phyloP scores from a whole-genome alignment of 140 eudicot species.

The Anethum foeniculum region DNA sequence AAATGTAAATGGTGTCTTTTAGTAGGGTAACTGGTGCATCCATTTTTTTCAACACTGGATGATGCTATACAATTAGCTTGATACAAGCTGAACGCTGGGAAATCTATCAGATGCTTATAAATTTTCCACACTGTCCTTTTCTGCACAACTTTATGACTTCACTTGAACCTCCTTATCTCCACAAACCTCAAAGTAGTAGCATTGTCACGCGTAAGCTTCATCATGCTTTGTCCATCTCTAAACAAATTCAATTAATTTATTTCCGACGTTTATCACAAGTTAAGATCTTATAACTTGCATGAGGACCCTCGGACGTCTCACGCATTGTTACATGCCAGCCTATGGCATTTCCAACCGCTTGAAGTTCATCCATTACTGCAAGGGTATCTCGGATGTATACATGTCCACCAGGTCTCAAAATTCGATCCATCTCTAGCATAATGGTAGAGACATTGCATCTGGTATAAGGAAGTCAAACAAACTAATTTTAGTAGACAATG shows the following conservation, averaged over 20 bases:
- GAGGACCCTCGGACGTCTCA: conserved; percentile 78
- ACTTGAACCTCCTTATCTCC: neutral
- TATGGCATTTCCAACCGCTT: conserved; percentile 57
- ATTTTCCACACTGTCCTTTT: neutral
- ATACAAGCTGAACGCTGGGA: neutral
- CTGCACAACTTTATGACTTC: neutral
- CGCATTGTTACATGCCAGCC: conserved; percentile 62
- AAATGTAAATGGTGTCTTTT: neutral
- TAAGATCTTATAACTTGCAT: conserved; percentile 60
- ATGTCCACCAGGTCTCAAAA: conserved; percentile 78
- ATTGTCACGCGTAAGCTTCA: neutral
- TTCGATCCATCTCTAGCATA: conserved; percentile 86
- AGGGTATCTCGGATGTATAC: conserved; percentile 66
- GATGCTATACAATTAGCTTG: conserved; percentile 7
- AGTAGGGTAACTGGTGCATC: neutral
- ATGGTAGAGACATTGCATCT: conserved; percentile 70
- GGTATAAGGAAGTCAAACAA: conserved; percentile 8
- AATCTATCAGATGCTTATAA: neutral
- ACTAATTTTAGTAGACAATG: neutral
- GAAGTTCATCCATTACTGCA: conserved; percentile 58
- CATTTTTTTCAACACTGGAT: neutral
- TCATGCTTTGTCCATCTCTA: neutral
- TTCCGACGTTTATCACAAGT: conserved; percentile 36
- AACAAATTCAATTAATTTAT: neutral
- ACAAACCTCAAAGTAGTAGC: neutral